Evolutionary conservation across 805 yeast species (phyloP), one percentile per base, ranked within the genome.

Genomic region (Saturnispora bothae): DNA sequence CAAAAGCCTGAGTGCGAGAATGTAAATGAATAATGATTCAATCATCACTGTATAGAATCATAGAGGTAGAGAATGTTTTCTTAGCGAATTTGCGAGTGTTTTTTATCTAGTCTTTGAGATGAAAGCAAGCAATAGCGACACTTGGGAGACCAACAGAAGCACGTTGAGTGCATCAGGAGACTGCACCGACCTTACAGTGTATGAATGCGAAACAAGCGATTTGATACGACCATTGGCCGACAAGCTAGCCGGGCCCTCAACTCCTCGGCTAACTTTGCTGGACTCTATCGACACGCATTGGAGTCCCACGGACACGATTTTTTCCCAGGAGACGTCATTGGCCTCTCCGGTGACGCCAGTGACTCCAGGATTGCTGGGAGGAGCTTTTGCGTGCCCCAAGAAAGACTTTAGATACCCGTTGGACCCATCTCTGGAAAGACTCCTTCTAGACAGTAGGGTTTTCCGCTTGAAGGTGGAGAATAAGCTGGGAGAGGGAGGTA

Each of bases 1-100:
- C 49, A 71, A 23, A 8, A 78, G 44, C 28, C 95, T 58, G n/a
- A 69, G 45, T 0, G 63, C 35, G 3, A 73, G 40, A 5, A 73
- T 33, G 10, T 28, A 6, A 22, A 31, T 22, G 29, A 42, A 38
- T 9, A n/a, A n/a, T n/a, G n/a, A n/a, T n/a, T n/a, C n/a, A n/a
- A n/a, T n/a, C n/a, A n/a, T n/a, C n/a, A n/a, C n/a, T n/a, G n/a
- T n/a, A n/a, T n/a, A n/a, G n/a, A n/a, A n/a, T n/a, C n/a, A n/a
- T n/a, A n/a, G n/a, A n/a, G n/a, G n/a, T n/a, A n/a, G n/a, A n/a
- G n/a, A n/a, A n/a, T n/a, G n/a, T n/a, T n/a, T n/a, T n/a, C n/a
- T n/a, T n/a, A n/a, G n/a, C n/a, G n/a, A n/a, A n/a, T n/a, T n/a
- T n/a, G n/a, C n/a, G n/a, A n/a, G n/a, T n/a, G n/a, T 31, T 29